Percentiles rank a stretch among this genome's conserved stretches.
Conservation (phyloP, 352 stramenopile species). For the Pythium folliculosum region DNA sequence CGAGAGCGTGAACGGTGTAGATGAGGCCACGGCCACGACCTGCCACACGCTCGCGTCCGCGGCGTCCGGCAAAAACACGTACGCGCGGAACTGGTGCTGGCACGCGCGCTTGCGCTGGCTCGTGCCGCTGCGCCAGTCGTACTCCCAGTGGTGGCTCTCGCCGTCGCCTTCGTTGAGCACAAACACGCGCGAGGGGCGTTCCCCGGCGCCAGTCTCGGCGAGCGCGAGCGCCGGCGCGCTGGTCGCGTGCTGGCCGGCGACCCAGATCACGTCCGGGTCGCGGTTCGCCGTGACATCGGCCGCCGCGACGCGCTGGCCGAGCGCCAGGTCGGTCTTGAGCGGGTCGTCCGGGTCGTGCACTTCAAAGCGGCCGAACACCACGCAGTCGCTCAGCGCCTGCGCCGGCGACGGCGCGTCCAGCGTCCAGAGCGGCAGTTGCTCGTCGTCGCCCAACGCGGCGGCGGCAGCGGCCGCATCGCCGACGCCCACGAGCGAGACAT, state of each 20-base stretch:
- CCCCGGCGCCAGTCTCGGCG: not conserved
- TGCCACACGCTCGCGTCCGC: slow-evolving; percentile 26
- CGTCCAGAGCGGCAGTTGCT: slow-evolving; percentile 21
- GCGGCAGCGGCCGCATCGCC: not conserved
- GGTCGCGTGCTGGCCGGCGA: slow-evolving; percentile 17
- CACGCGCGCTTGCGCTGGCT: slow-evolving; percentile 45
- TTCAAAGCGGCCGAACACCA: slow-evolving; percentile 45
- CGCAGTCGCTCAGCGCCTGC: slow-evolving; percentile 12
- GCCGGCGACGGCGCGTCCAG: slow-evolving; percentile 12
- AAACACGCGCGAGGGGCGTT: slow-evolving; percentile 22
- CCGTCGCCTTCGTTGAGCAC: slow-evolving; percentile 32
- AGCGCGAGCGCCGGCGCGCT: slow-evolving; percentile 9
- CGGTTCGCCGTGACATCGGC: slow-evolving; percentile 22
- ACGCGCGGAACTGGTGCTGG: slow-evolving; percentile 46
- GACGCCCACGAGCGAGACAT: slow-evolving; percentile 20
- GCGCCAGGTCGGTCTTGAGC: slow-evolving; percentile 13
- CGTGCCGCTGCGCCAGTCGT: slow-evolving; percentile 59
- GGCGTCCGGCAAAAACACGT: slow-evolving; percentile 31
- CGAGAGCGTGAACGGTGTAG: slow-evolving; percentile 41
- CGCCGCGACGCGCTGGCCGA: slow-evolving; percentile 27
- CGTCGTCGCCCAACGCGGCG: slow-evolving; percentile 13
- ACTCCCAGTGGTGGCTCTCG: slow-evolving; percentile 51
- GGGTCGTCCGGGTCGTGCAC: slow-evolving; percentile 30
- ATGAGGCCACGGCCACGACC: slow-evolving; percentile 34
- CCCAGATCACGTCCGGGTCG: slow-evolving; percentile 27